Base-by-base conservation (phyloP, 1,139 yeast genomes). In the Taphrina confusa region DNA sequence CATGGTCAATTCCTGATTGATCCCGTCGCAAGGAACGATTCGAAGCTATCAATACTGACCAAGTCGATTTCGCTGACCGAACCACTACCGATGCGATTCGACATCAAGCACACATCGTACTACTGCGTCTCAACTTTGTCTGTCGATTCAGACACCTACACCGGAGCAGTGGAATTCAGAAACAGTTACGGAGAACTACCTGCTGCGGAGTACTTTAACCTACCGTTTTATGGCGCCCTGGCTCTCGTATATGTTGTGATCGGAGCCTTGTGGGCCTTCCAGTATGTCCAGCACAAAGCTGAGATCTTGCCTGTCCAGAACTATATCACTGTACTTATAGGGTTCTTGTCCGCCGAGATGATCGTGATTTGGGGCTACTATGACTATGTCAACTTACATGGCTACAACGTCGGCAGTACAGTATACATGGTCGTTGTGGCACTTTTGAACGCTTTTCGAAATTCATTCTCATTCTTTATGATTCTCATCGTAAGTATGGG, bases 251-350 rank as follows among this genome's bases (percentile, higher is more conserved):
- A 92, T 70, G 88, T 87, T 12, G 85, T 88, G 49, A 84, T 90
- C 4, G 78, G 90, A 69, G 84, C 88, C 9, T 77, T 87, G 62
- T 94, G 90, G 77, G 84, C 88, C 33, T 91, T 89, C 75, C 89
- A 88, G 65, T 88, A 88, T 70, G 84, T 84, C 76, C 87, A 84
- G 69, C 91, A 89, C 73, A 82, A 96, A 68, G 82, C 87, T 68
- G 97, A 92, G 70, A 80, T 92, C 64, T 77, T 94, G 68, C 94
- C 96, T 3, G 82, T 94, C 63, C 99, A 94, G 73, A 85, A 87
- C 71, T 92, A 92, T 72, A 79, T 92, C 68, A 63, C 66, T 11
- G 66, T 42, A 12, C 40, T 42, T n/a, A 54, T 50, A 9, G 34
- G 50, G 4, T 49, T 45, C 27, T 50, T 61, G 18, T 49, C 57